A percentile compares a stretch with the other conserved stretches of the same genome.
phyloP scores from a whole-genome alignment of 1,284 basidiomycete species.

The Ganoderma leucocontextum region DNA sequence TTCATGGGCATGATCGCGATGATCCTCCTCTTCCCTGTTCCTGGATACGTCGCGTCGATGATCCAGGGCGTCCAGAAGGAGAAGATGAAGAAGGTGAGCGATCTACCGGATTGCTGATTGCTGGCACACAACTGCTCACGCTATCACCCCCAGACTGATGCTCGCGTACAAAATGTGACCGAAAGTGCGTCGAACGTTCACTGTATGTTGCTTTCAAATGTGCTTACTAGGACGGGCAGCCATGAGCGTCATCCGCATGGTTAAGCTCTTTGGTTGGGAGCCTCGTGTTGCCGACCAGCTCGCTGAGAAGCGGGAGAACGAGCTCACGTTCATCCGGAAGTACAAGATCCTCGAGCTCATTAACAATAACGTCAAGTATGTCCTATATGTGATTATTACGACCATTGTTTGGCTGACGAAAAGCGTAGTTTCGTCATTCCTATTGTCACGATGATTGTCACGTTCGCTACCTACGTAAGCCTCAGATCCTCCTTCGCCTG shows the following conservation, averaged over 20 bases:
- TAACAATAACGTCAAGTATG: slow-evolving; percentile 47
- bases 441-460: slow-evolving; percentile 73
- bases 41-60: slow-evolving; percentile 45
- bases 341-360: slow-evolving; percentile 49
- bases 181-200: slow-evolving; percentile 47
- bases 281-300: slow-evolving; percentile 52
- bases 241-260: slow-evolving; percentile 53
- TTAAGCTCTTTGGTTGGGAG: slow-evolving; percentile 72
- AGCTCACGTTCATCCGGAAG: slow-evolving; percentile 57
- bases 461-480: slow-evolving; percentile 66
- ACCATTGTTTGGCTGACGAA: slow-evolving; percentile 19
- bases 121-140: neutral
- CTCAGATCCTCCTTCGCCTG: neutral
- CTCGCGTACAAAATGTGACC: slow-evolving; percentile 56
- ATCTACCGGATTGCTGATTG: neutral
- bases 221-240: slow-evolving; percentile 28
- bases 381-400: slow-evolving; percentile 32
- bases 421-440: slow-evolving; percentile 62
- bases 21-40: slow-evolving; percentile 58
- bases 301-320: slow-evolving; percentile 56
- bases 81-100: slow-evolving; percentile 41
- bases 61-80: slow-evolving; percentile 37
- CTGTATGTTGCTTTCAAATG: neutral
- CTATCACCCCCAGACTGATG: slow-evolving; percentile 47
- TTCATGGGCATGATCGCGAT: slow-evolving; percentile 61